Percentiles rank a stretch among this genome's conserved stretches.
phyloP scores from a whole-genome alignment of 208 protist species.

The Cochliopodium minus region DNA sequence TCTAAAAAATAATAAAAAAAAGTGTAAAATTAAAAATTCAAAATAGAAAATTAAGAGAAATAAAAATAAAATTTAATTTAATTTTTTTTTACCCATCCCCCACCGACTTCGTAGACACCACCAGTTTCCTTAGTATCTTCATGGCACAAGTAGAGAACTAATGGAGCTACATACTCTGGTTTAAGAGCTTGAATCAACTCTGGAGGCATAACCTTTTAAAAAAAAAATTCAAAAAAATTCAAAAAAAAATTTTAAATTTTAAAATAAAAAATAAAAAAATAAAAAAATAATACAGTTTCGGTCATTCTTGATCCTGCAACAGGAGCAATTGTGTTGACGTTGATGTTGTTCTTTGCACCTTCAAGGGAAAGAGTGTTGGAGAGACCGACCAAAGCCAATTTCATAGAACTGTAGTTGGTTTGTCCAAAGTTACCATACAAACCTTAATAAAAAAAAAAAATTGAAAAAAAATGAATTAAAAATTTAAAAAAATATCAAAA shows the following conservation, averaged over 20 bases:
- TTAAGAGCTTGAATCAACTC: neutral
- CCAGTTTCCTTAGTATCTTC: conserved; percentile 6
- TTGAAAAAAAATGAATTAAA: too few species aligned
- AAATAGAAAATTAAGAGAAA: too few species aligned
- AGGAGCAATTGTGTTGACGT: neutral
- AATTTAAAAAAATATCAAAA: too few species aligned
- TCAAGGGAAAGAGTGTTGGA: neutral
- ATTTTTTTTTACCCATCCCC: too few species aligned
- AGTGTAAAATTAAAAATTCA: too few species aligned
- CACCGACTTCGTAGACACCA: conserved; percentile 7
- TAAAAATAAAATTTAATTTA: too few species aligned
- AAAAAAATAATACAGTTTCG: too few species aligned
- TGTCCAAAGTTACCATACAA: conserved; percentile 11
- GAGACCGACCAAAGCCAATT: conserved; percentile 1
- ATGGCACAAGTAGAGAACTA: neutral
- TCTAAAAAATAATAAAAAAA: too few species aligned
- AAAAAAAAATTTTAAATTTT: too few species aligned
- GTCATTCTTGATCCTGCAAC: conserved; percentile 9
- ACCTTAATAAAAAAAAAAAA: too few species aligned
- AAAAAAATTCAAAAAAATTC: too few species aligned
- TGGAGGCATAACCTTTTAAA: neutral
- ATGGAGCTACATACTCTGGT: conserved; percentile 1
- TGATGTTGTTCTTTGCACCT: conserved; percentile 4
- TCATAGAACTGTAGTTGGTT: conserved; percentile 1
- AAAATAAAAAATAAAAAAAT: too few species aligned